These are phyloP conservation scores for Apophysomyces sp. DNA, from an alignment of 371 early-diverging fungal genomes.

Conservation along the genomic window DNA sequence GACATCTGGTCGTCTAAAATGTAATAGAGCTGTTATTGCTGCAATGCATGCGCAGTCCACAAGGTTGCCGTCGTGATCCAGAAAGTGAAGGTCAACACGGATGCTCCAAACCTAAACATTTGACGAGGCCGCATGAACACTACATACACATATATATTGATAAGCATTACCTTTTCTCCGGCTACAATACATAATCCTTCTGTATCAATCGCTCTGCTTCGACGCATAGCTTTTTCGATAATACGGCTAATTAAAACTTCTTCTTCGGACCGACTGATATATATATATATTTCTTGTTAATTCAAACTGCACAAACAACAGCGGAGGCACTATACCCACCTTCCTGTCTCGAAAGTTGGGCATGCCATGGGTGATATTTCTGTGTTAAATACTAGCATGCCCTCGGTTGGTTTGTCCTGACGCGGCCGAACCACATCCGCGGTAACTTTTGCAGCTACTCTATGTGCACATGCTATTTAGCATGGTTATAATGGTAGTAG, in stretches of 20 bases:
- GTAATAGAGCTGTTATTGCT: conserved; percentile 84
- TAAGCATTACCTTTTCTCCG: conserved; percentile 75
- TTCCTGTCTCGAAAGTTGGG: conserved; percentile 68
- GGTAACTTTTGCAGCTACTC: conserved; percentile 82
- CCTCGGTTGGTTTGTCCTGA: conserved; percentile 82
- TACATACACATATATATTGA: no score
- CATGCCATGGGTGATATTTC: conserved; percentile 89
- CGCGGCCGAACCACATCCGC: conserved; percentile 87
- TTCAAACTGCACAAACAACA: neutral
- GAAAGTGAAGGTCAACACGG: conserved; percentile 86
- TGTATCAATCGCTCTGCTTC: conserved; percentile 88
- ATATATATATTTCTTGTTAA: neutral
- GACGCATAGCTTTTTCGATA: conserved; percentile 85
- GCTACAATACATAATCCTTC: conserved; percentile 96
- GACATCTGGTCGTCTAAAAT: conserved; percentile 93
- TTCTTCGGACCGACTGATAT: conserved; percentile 63
- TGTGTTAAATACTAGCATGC: conserved; percentile 76
- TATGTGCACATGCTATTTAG: conserved; percentile 14
- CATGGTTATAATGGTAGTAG: neutral
- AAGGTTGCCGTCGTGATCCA: conserved; percentile 93
- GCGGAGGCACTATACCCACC: conserved; percentile 27
- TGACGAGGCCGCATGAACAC: neutral
- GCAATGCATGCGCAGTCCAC: conserved; percentile 91
- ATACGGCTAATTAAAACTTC: conserved; percentile 83
- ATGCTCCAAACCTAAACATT: conserved; percentile 84